A percentile compares a stretch with the other conserved stretches of the same genome.
Evolutionary conservation across 139 green algal genomes (phyloP).

Genomic region (Pseudopediastrum boryanum): DNA sequence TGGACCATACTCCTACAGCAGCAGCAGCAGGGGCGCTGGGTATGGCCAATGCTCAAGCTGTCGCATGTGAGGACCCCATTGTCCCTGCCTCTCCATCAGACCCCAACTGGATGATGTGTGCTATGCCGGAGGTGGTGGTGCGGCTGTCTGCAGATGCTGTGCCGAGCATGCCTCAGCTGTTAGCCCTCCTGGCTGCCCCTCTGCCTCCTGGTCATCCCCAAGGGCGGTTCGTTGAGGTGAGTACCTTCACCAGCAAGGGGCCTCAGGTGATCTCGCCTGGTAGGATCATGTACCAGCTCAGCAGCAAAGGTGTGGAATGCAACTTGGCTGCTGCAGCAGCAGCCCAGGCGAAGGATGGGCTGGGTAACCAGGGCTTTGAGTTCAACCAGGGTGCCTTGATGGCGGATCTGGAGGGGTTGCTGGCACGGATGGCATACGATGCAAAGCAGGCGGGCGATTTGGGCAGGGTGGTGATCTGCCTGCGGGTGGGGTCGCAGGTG

Average conservation of each 20-base stretch:
- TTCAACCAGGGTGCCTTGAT: not conserved
- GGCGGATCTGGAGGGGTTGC: constrained; percentile 16
- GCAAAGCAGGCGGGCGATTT: not conserved
- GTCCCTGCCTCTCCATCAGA: not conserved
- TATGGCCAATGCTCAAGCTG: too few relatives aligned
- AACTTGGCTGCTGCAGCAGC: not conserved
- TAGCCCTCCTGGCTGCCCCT: constrained; percentile 3
- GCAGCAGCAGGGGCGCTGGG: not conserved
- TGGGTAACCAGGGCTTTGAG: not conserved
- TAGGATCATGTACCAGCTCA: constrained; percentile 10
- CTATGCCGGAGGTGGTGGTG: not conserved
- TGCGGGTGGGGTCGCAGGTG: not conserved
- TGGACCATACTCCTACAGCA: constrained; percentile 2
- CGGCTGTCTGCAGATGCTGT: constrained; percentile 3
- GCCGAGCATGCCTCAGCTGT: constrained; percentile 11
- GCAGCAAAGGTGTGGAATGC: not conserved
- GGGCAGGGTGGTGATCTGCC: constrained; percentile 18
- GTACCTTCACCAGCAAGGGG: constrained; percentile 6
- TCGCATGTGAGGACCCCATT: not conserved
- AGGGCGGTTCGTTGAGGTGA: constrained; percentile 1
- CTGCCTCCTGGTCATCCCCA: not conserved
- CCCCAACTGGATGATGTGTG: not conserved
- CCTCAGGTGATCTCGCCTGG: not conserved
- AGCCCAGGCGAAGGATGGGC: not conserved
- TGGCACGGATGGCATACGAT: constrained; percentile 3